Conservation (phyloP, 208 protist species). For the Crithidia sp. region DNA sequence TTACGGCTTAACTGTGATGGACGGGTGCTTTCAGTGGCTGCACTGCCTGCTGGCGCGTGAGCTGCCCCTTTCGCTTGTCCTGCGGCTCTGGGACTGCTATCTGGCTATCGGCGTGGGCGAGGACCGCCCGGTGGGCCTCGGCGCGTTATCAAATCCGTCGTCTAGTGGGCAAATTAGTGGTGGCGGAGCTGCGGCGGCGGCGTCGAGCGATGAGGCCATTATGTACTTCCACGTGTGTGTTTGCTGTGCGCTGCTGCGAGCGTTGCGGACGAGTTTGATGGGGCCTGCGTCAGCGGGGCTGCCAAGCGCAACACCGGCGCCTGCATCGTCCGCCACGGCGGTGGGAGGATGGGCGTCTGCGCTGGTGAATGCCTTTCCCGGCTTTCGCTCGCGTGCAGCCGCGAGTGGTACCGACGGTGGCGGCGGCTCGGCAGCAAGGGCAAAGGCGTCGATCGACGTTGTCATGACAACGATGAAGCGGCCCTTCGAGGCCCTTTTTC, state of each 20-base stretch:
- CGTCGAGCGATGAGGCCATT: constrained; percentile 40
- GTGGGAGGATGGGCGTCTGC: constrained; percentile 16
- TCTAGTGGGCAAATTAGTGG: not conserved
- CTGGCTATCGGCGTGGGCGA: constrained; percentile 62
- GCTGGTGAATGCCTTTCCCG: constrained; percentile 21
- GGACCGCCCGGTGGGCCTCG: constrained; percentile 1
- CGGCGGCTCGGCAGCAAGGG: not conserved
- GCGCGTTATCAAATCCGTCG: not conserved
- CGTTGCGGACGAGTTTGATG: constrained; percentile 34
- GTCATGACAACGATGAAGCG: constrained; percentile 30
- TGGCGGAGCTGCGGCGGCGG: not conserved
- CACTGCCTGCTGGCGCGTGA: constrained; percentile 93
- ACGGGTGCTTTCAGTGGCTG: constrained; percentile 92
- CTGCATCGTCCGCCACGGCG: not conserved
- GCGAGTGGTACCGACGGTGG: not conserved
- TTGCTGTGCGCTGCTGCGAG: constrained; percentile 80
- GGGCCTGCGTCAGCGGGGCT: not conserved
- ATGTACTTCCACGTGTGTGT: constrained; percentile 87
- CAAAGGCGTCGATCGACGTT: constrained; percentile 24
- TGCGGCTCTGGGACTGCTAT: constrained; percentile 93
- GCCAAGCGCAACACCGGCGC: not conserved
- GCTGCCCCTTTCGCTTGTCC: constrained; percentile 71
- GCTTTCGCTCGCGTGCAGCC: constrained; percentile 16
- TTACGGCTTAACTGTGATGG: constrained; percentile 60
- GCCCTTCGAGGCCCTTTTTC: constrained; percentile 32